Evolutionary conservation across 1,139 yeast species (phyloP), one percentile per base, ranked within the genome.

Genomic region (Nakaseomyces sp.): DNA sequence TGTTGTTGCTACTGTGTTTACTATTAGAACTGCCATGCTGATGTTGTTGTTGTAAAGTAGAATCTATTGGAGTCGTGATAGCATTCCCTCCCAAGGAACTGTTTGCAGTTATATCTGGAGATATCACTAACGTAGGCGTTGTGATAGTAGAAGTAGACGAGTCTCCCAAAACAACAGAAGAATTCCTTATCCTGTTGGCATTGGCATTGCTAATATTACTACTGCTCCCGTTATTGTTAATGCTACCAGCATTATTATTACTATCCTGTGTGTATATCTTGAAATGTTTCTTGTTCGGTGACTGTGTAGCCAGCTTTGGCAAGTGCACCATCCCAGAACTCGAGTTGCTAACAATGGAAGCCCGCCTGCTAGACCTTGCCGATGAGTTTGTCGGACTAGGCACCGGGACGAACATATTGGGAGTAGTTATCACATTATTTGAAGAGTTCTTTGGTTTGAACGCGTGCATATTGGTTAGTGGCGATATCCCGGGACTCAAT

Each of bases 81-180:
- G n/a, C 13, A n/a, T 20, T 35, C 17, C 28, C 28, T 5, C 19
- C 18, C 5, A 48, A 37, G 10, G 56, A 50, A n/a, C n/a, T n/a
- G n/a, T n/a, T n/a, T n/a, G n/a, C n/a, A 12, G 58, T 54, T 38
- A 54, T 26, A 31, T 50, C 56, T 3, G 58, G 56, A 12, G 58
- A 56, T 39, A 53, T 38, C 16, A 54, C 55, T 25, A 51, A 41
- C 9, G 57, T 51, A 6, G 57, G 54, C 2, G 55, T 47, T 7
- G 45, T 42, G n/a, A 37, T 43, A 4, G 45, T 38, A 7, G 42
- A 44, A 15, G 24, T 24, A 10, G 38, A 16, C 8, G 25, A 24
- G 31, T 33, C 29, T 19, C 26, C 38, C 17, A 35, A 17, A 1
- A 13, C 38, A 5, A 22, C 18, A 2, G 38, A 35, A 4, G 28